These are phyloP conservation scores for Mucor plumbeus DNA, from an alignment of 371 early-diverging fungal species.

Conservation along the genomic window DNA sequence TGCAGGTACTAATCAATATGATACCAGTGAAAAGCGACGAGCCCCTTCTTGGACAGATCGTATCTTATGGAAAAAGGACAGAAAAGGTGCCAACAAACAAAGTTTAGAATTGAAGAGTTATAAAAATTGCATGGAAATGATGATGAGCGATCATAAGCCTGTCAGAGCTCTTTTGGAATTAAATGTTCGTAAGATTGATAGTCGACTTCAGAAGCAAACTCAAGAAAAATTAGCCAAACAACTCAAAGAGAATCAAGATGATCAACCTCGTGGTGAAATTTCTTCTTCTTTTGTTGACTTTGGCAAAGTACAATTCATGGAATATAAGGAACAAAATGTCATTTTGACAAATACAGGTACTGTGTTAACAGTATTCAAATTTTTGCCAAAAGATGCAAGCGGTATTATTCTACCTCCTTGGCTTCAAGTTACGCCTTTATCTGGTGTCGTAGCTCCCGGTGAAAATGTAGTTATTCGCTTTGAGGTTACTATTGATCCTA, in stretches of 20 bases:
- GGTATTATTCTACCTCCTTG: constrained; percentile 63
- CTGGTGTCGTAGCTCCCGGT: constrained; percentile 75
- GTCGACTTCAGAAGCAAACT: constrained; percentile 57
- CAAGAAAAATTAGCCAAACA: constrained; percentile 69
- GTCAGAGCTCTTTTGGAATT: constrained; percentile 75
- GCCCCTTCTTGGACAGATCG: constrained; percentile 95
- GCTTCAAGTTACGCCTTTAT: constrained; percentile 68
- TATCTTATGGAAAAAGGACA: constrained; percentile 80
- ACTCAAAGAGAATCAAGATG: constrained; percentile 81
- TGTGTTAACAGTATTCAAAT: constrained; percentile 71
- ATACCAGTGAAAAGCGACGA: constrained; percentile 86
- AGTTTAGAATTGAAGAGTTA: constrained; percentile 59
- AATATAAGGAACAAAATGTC: constrained; percentile 59
- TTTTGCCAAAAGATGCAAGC: constrained; percentile 69
- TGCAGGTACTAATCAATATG: constrained; percentile 81
- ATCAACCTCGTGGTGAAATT: constrained; percentile 76
- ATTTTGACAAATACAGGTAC: constrained; percentile 80
- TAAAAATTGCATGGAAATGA: constrained; percentile 65
- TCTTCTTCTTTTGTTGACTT: constrained; percentile 70
- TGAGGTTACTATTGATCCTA: constrained; percentile 69
- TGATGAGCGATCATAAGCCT: constrained; percentile 92
- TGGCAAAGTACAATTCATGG: constrained; percentile 78
- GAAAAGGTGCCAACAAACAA: constrained; percentile 10
- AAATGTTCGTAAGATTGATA: constrained; percentile 59
- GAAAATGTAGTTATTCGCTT: constrained; percentile 69